Percentiles rank a stretch among this genome's conserved stretches.
phyloP scores from a whole-genome alignment of 352 stramenopile genomes.

The Phytophthora boehmeriae region DNA sequence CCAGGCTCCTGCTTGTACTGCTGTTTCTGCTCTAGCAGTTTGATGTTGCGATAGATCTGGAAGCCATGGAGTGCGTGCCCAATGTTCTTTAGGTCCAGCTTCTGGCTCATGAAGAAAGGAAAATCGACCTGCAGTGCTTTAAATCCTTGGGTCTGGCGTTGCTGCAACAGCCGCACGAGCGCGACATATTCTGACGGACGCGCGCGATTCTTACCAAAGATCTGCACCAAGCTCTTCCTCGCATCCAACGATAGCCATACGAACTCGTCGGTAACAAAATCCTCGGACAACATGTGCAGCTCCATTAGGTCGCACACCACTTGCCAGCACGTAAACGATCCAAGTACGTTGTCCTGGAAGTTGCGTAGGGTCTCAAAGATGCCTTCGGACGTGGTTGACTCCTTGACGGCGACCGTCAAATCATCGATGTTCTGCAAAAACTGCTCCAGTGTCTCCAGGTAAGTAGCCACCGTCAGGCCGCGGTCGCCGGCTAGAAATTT shows the following conservation, averaged over 20 bases:
- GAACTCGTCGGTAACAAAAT: constrained; percentile 69
- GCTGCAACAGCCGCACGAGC: constrained; percentile 70
- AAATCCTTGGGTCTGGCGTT: constrained; percentile 80
- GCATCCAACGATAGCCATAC: constrained; percentile 83
- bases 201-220: constrained; percentile 81
- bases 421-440: constrained; percentile 72
- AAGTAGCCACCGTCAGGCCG: constrained; percentile 59
- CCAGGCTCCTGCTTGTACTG: constrained; percentile 71
- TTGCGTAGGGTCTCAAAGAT: constrained; percentile 72
- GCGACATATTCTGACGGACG: constrained; percentile 71
- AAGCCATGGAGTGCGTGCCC: constrained; percentile 81
- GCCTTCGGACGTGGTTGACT: constrained; percentile 45
- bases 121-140: constrained; percentile 84
- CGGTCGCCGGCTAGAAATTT: constrained; percentile 60
- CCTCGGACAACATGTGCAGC: constrained; percentile 66
- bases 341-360: constrained; percentile 72
- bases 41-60: constrained; percentile 87
- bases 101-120: constrained; percentile 81
- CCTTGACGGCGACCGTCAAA: constrained; percentile 62
- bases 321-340: constrained; percentile 90
- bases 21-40: constrained; percentile 73
- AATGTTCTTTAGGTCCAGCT: constrained; percentile 86
- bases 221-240: constrained; percentile 81
- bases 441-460: constrained; percentile 69
- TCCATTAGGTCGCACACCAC: constrained; percentile 81